Evolutionary conservation across 2,329 filamentous ascomycete species (phyloP), one percentile per base, ranked within the genome.

Genomic region (Phialemonium atrogriseum): DNA sequence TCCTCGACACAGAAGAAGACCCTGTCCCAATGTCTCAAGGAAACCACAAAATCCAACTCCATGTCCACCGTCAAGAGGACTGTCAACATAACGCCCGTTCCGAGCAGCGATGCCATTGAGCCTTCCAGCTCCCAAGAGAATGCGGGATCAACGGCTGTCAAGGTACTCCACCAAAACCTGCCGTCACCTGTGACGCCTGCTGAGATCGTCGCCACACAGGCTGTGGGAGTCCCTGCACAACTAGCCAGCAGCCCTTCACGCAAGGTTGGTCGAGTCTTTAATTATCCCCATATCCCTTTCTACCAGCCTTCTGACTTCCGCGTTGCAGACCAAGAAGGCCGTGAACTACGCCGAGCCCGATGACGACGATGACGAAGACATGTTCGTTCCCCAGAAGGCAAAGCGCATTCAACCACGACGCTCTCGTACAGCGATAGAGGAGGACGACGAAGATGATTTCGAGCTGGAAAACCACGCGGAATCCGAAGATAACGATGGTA

Each of bases 331-430:
- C 4, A 74, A 66, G 45, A 76, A 72, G 49, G 53, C 55, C 0
- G 70, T 91, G 43, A 91, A 72, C 52, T 96, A 96, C 54, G 80
- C 82, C 41, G 88, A 95, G 49, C 87, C 84, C 2, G 85, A 84
- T 26, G 82, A 84, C 27, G 81, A 86, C 32, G 81, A 85, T 10
- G 81, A 86, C 30, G 80, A 88, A 14, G 77, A 79, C 26, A 74
- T 84, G 0, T 81, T 88, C 49, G 54, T 58, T 2, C 56, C 62
- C 27, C 51, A 59, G 44, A 60, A 52, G 36, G 46, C 57, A 10
- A 55, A 54, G 35, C 46, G 52, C 21, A 60, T 57, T 34, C 60
- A 54, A 38, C 60, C 58, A 20, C 52, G 49, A 33, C 62, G 62
- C 29, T 47, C 57, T 1, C 82, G 84, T 40, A 62, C 74, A 27